Evolutionary conservation across 2,329 filamentous ascomycete species (phyloP), one percentile per base, ranked within the genome.

Genomic region (Emmonsiellopsis sp.): DNA sequence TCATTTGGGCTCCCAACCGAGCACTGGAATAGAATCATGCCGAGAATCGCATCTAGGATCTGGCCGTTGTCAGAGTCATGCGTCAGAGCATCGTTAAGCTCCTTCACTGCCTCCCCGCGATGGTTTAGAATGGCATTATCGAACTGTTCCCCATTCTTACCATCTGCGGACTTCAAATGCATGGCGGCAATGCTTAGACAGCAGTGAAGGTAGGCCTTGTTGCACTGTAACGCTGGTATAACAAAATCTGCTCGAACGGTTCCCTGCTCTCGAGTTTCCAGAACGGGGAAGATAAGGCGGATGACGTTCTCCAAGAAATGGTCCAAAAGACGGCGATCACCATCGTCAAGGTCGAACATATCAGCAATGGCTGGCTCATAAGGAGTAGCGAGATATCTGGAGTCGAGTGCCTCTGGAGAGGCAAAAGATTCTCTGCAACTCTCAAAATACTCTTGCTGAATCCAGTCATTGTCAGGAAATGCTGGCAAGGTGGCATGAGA

Each of bases 161-260:
- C 44, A 65, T 84, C 79, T 0, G 86, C 87, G 2, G 85, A 83
- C 77, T 96, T 96, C 72, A 88, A 83, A 72, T 98, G 93, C 66
- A 94, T 88, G 2, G 91, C 92, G 7, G 93, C 84, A 56, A 94
- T 89, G 76, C 89, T 94, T 57, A 98, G 77, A 72, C 92, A 97
- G 75, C 91, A 96, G 76, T 97, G 91, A 34, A 96, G 79, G 70
- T 96, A 98, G 60, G 85, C 86, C 70, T 88, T 91, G 80, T 97
- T 98, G 62, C 81, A 87, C 68, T 94, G 88, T 36, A 98, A 78
- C 6, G 92, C 88, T 4, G 88, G 89, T 13, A 97, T 80, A 60
- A 97, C 86, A 56, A 95, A 81, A 62, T 93, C 86, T 2, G 87
- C 84, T 56, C 85, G 82, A 39, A 89, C 84, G 1, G 86, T 87